Conservation (phyloP, 345 rosid species). For the Angophora floribunda region DNA sequence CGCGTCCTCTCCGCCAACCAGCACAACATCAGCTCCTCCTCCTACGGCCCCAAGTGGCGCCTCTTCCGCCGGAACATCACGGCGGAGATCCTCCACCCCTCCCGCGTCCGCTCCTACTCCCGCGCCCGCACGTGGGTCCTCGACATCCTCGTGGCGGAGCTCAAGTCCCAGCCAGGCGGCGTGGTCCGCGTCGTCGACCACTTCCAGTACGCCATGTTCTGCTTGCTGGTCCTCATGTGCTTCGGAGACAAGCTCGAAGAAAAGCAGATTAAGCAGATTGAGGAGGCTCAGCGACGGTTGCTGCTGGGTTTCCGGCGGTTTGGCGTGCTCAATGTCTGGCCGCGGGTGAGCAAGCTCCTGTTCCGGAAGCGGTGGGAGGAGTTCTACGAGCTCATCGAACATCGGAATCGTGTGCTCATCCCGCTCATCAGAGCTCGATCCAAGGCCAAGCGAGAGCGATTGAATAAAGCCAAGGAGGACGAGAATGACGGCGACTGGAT, state of each 20-base stretch:
- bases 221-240: neutral
- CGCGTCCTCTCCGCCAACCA: neutral
- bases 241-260: neutral
- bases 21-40: neutral
- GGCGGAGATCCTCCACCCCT: neutral
- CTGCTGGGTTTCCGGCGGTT: neutral
- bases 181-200: neutral
- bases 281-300: neutral
- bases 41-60: constrained; percentile 3
- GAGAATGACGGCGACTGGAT: neutral
- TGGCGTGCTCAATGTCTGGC: neutral
- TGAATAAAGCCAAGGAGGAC: neutral
- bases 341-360: neutral
- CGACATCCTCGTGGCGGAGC: neutral
- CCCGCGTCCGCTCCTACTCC: neutral
- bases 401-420: neutral
- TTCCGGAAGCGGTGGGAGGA: neutral
- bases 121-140: neutral
- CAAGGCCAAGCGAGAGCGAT: neutral
- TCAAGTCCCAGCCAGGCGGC: neutral
- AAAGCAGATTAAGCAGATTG: neutral
- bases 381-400: neutral
- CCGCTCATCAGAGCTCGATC: neutral
- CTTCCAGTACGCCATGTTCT: neutral
- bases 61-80: constrained; percentile 2